phyloP scores from a whole-genome alignment of 306 rosid genomes.

The Quercus aquifolioides region DNA sequence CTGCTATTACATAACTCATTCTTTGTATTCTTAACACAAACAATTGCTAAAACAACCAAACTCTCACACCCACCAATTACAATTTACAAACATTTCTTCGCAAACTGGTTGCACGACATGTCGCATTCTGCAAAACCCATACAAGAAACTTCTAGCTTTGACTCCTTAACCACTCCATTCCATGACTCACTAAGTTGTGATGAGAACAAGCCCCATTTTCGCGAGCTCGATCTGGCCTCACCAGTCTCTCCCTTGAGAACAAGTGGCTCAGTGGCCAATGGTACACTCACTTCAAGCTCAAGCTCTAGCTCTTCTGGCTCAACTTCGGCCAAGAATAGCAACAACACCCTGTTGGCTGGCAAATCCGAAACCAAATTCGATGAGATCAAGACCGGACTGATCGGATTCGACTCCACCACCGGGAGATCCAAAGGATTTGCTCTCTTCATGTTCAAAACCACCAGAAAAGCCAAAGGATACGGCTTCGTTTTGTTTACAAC shows the following conservation, averaged over 20 bases:
- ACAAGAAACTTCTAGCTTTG: background rate
- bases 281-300: no score
- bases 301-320: no score
- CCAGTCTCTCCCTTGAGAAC: slow-evolving; percentile 85
- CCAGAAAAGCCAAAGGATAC: no score
- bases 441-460: slow-evolving; percentile 29
- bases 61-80: no score
- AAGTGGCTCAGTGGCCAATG: slow-evolving; percentile 1
- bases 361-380: slow-evolving; percentile 51
- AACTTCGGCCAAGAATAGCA: no score
- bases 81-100: no score
- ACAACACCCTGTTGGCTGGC: background rate
- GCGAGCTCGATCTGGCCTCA: slow-evolving; percentile 91
- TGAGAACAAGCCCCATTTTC: slow-evolving; percentile 72
- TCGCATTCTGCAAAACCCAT: slow-evolving; percentile 68
- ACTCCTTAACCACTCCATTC: slow-evolving; percentile 41
- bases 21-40: no score
- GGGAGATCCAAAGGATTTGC: slow-evolving; percentile 39
- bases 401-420: slow-evolving; percentile 33
- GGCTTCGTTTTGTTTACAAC: no score
- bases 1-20: slow-evolving; percentile 19
- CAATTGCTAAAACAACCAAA: no score
- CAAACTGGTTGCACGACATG: slow-evolving; percentile 15
- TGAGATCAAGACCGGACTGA: slow-evolving; percentile 37
- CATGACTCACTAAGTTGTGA: slow-evolving; percentile 55